Percentiles rank a stretch among this genome's conserved stretches.
phyloP scores from a whole-genome alignment of 2,329 filamentous ascomycete genomes.

The Achaetomium macrosporum region DNA sequence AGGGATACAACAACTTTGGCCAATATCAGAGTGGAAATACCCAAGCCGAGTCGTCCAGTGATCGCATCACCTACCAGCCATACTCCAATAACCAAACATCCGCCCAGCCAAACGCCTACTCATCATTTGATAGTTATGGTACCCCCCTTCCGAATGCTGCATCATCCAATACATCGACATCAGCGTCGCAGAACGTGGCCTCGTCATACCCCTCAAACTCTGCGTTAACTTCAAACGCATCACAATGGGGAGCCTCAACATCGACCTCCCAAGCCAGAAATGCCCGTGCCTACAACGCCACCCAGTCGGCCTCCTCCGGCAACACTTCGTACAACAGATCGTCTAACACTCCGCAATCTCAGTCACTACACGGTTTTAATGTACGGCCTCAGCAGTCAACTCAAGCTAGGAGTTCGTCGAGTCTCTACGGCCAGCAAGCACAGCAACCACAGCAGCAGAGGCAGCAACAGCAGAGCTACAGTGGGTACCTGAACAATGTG shows the following conservation, averaged over 20 bases:
- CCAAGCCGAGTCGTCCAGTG: slow-evolving; percentile 22
- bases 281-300: slow-evolving; percentile 27
- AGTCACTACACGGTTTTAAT: slow-evolving; percentile 22
- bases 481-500: slow-evolving; percentile 17
- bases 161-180: slow-evolving; percentile 14
- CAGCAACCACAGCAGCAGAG: slow-evolving; percentile 24
- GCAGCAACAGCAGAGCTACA: slow-evolving; percentile 25
- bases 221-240: slow-evolving; percentile 17
- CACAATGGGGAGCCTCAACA: slow-evolving; percentile 24
- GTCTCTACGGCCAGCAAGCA: slow-evolving; percentile 26
- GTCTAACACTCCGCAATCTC: slow-evolving; percentile 21
- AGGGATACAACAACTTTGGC: slow-evolving; percentile 22
- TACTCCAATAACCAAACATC: slow-evolving; percentile 27
- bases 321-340: slow-evolving; percentile 21
- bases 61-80: slow-evolving; percentile 28
- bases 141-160: slow-evolving; percentile 14
- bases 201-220: slow-evolving; percentile 29
- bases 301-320: slow-evolving; percentile 23
- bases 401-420: slow-evolving; percentile 23
- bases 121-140: slow-evolving; percentile 26
- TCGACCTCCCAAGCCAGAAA: slow-evolving; percentile 24
- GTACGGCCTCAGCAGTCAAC: slow-evolving; percentile 26
- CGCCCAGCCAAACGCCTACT: slow-evolving; percentile 18
- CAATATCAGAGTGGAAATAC: slow-evolving; percentile 19
- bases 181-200: slow-evolving; percentile 24